A percentile compares a stretch with the other conserved stretches of the same genome.
These are phyloP conservation scores for Antrodiella citrinella DNA, from an alignment of 768 basidiomycete genomes.

Conservation along the genomic window DNA sequence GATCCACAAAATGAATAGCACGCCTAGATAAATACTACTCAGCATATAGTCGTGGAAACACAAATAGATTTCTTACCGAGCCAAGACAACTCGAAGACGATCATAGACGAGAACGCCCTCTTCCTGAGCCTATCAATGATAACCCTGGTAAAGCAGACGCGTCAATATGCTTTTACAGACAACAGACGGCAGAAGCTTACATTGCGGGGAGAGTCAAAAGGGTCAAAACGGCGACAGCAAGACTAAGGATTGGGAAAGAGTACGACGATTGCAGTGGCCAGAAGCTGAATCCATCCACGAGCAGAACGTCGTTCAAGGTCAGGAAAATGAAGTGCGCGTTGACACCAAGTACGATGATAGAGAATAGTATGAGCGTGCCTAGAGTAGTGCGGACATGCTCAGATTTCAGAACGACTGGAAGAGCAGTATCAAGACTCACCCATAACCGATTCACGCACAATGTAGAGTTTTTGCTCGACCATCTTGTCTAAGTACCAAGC, in stretches of 20 bases:
- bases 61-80: constrained; percentile 13
- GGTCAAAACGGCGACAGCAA: constrained; percentile 16
- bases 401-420: too few species aligned
- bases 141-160: too few species aligned
- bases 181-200: constrained; percentile 8
- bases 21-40: constrained; percentile 4
- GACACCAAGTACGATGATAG: constrained; percentile 4
- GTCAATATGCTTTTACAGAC: too few species aligned
- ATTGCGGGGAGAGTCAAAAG: constrained; percentile 13
- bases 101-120: constrained; percentile 23
- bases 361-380: constrained; percentile 2
- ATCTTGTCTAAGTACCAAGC: not conserved
- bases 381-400: not conserved
- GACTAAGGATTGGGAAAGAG: constrained; percentile 12
- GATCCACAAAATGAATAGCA: constrained; percentile 25
- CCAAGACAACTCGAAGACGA: constrained; percentile 22
- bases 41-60: too few species aligned
- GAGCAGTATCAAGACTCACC: not conserved
- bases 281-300: constrained; percentile 4
- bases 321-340: constrained; percentile 6
- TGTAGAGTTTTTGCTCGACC: not conserved
- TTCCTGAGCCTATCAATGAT: constrained; percentile 20
- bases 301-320: constrained; percentile 5
- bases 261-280: constrained; percentile 7
- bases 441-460: not conserved